These are phyloP conservation scores for Neocallimastix lanati DNA, from an alignment of 192 early-diverging fungal genomes.

Conservation along the genomic window DNA sequence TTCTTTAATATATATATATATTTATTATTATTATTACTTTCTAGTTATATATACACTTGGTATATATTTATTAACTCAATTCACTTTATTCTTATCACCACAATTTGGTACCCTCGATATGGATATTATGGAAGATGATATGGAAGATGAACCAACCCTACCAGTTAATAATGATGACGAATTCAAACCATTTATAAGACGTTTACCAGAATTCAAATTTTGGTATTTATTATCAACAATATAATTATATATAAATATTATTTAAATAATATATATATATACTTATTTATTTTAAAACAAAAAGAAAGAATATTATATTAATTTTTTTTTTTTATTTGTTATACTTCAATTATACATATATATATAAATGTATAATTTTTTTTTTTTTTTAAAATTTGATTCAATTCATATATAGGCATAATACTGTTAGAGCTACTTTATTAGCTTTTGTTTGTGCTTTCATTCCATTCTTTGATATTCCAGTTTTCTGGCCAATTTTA, in stretches of 20 bases:
- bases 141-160: constrained; percentile 20
- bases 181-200: constrained; percentile 88
- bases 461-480: constrained; percentile 61
- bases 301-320: too few relatives aligned
- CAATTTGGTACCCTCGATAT: not conserved
- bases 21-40: too few relatives aligned
- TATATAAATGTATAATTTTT: too few relatives aligned
- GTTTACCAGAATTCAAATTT: constrained; percentile 97
- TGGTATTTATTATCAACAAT: constrained; percentile 28
- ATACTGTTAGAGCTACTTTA: constrained; percentile 57
- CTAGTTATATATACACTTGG: not conserved
- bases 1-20: too few relatives aligned
- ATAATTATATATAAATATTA: too few relatives aligned
- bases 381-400: too few relatives aligned
- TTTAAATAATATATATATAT: too few relatives aligned
- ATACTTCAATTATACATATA: too few relatives aligned
- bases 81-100: not conserved
- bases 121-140: not conserved
- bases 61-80: not conserved
- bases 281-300: too few relatives aligned
- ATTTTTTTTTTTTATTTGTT: too few relatives aligned
- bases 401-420: constrained; percentile 50
- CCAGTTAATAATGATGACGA: constrained; percentile 82
- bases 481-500: constrained; percentile 98
- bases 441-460: constrained; percentile 76